A percentile compares a stretch with the other conserved stretches of the same genome.
Conservation (phyloP, 208 protist species). For the Acanthamoeba castellanii region DNA sequence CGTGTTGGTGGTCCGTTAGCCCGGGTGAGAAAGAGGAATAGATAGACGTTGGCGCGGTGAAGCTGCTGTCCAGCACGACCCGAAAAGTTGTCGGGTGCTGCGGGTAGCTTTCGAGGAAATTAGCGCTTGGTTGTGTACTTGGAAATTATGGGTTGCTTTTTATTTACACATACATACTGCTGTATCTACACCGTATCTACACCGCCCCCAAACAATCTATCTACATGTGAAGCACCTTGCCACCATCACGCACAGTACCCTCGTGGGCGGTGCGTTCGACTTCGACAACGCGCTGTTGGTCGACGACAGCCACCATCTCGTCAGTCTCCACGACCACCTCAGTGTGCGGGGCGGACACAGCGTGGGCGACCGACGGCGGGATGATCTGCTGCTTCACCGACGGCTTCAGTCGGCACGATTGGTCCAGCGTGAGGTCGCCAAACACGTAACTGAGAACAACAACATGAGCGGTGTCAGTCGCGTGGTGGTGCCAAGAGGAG, state of each 20-base stretch:
- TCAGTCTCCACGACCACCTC: background rate
- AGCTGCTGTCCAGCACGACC: too few relatives aligned
- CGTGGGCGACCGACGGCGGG: background rate
- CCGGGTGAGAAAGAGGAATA: too few relatives aligned
- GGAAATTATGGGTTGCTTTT: too few relatives aligned
- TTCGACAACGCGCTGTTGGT: background rate
- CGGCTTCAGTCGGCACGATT: constrained; percentile 50
- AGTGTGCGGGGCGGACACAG: background rate
- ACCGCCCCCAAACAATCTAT: background rate
- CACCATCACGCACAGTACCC: background rate
- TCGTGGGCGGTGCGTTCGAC: background rate
- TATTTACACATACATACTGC: too few relatives aligned
- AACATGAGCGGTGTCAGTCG: background rate
- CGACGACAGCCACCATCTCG: background rate
- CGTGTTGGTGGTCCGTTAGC: too few relatives aligned
- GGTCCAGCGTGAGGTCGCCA: constrained; percentile 54
- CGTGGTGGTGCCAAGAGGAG: background rate
- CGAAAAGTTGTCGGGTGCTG: too few relatives aligned
- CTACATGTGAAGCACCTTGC: background rate
- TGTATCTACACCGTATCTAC: too few relatives aligned
- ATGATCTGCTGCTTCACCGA: constrained; percentile 25
- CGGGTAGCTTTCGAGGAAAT: too few relatives aligned
- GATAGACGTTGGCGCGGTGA: too few relatives aligned
- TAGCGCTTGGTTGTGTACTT: too few relatives aligned
- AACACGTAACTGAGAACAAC: constrained; percentile 10